phyloP scores from a whole-genome alignment of 2,329 filamentous ascomycete genomes.

The Colletotrichum gigasporum region DNA sequence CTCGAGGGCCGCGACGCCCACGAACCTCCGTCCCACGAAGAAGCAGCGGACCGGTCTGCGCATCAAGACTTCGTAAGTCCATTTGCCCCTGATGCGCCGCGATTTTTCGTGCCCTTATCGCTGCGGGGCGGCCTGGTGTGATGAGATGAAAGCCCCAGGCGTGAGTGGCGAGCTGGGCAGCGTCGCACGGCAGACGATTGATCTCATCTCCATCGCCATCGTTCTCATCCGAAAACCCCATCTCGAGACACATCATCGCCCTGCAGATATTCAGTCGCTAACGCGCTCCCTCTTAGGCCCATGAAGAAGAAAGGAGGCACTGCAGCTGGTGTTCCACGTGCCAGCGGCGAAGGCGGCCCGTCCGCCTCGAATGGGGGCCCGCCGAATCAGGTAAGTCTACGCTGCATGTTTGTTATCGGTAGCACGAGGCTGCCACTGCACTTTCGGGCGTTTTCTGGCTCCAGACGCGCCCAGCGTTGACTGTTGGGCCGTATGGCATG shows the following conservation, averaged over 20 bases:
- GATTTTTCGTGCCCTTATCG: not conserved
- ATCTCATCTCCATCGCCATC: constrained; percentile 22
- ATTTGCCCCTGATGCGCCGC: constrained; percentile 13
- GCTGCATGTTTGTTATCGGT: not conserved
- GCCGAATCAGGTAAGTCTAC: constrained; percentile 61
- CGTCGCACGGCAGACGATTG: constrained; percentile 8
- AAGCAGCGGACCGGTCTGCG: constrained; percentile 70
- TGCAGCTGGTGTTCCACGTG: constrained; percentile 73
- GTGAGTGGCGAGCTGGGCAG: constrained; percentile 11
- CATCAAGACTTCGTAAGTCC: constrained; percentile 75
- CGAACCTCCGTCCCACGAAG: constrained; percentile 64
- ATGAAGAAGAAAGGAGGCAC: constrained; percentile 79
- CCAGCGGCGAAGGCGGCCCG: constrained; percentile 71
- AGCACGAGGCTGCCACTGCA: not conserved
- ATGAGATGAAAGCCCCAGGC: not conserved
- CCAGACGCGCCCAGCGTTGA: not conserved
- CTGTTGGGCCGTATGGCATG: not conserved
- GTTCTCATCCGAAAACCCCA: not conserved
- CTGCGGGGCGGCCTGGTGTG: not conserved
- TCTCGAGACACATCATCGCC: not conserved
- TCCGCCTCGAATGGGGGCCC: constrained; percentile 66
- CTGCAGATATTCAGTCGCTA: not conserved
- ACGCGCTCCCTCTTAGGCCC: constrained; percentile 60
- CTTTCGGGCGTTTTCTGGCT: not conserved
- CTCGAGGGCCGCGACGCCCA: constrained; percentile 70